A percentile compares a stretch with the other conserved stretches of the same genome.
Evolutionary conservation across 1,284 basidiomycete genomes (phyloP).

Genomic region (Pseudozyma hubeiensis): DNA sequence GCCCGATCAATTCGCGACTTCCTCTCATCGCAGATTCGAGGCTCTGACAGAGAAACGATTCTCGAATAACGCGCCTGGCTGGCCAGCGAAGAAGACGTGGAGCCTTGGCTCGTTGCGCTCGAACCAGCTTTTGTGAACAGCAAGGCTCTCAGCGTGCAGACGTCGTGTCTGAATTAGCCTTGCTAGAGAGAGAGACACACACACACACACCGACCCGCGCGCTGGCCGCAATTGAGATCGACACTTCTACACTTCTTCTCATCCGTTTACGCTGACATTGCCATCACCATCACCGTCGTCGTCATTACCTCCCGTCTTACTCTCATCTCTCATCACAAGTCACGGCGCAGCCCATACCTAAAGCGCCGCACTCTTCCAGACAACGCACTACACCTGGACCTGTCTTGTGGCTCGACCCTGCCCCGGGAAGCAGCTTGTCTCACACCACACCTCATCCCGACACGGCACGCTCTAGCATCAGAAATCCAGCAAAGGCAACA

Average conservation of each 20-base stretch:
- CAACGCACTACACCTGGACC: no score
- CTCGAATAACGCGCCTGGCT: conserved; percentile 17
- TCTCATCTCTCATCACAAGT: neutral
- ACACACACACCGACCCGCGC: conserved; percentile 6
- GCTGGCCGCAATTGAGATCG: conserved; percentile 13
- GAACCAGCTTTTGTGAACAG: conserved; percentile 26
- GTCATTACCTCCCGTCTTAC: neutral
- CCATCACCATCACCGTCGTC: conserved; percentile 2
- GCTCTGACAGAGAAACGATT: conserved; percentile 1
- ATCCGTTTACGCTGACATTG: neutral
- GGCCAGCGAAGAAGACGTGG: conserved; percentile 32
- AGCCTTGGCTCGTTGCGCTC: conserved; percentile 32
- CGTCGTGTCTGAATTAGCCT: conserved; percentile 17
- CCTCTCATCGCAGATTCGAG: neutral
- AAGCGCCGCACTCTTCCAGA: no score
- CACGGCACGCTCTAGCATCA: neutral
- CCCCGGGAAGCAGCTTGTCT: no score
- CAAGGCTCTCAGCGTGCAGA: conserved; percentile 2
- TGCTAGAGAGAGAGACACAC: conserved; percentile 7
- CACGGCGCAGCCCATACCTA: no score
- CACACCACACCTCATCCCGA: neutral
- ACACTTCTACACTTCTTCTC: conserved; percentile 23
- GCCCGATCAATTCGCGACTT: conserved; percentile 17
- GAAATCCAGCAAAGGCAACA: conserved; percentile 2
- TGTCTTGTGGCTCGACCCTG: no score